These are phyloP conservation scores for Kalaharituber pfeilii DNA, from an alignment of 2,329 filamentous ascomycete species.

Conservation along the genomic window DNA sequence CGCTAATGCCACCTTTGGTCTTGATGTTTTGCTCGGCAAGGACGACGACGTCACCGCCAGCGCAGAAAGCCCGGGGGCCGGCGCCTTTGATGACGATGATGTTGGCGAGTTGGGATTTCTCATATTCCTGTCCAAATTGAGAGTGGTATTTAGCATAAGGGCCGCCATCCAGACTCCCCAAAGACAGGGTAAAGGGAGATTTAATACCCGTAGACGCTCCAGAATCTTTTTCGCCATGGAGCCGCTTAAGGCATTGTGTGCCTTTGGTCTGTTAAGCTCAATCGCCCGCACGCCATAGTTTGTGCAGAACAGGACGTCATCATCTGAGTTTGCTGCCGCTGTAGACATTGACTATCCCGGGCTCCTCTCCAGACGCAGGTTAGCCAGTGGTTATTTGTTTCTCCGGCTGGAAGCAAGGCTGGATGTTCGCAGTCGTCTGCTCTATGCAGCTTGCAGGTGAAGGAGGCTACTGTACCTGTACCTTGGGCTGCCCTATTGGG, in stretches of 20 bases:
- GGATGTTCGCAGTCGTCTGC: too few species aligned
- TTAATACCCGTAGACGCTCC: slow-evolving; percentile 50
- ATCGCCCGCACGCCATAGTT: slow-evolving; percentile 79
- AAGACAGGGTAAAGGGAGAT: background rate
- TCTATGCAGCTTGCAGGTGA: too few species aligned
- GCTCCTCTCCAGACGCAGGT: background rate
- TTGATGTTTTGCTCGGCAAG: slow-evolving; percentile 41
- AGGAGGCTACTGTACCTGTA: too few species aligned
- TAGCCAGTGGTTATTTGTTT: too few species aligned
- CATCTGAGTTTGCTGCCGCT: background rate
- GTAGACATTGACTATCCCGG: background rate
- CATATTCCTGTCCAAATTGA: slow-evolving; percentile 48
- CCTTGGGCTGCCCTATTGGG: background rate
- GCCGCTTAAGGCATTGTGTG: slow-evolving; percentile 79
- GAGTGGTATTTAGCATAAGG: background rate
- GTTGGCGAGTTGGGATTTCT: slow-evolving; percentile 85
- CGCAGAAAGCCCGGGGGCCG: slow-evolving; percentile 72
- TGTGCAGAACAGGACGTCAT: slow-evolving; percentile 86
- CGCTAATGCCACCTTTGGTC: slow-evolving; percentile 27
- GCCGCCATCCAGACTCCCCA: background rate
- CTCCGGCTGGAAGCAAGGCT: too few species aligned
- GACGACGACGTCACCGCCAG: slow-evolving; percentile 73
- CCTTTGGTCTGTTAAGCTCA: slow-evolving; percentile 81
- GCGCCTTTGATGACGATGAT: slow-evolving; percentile 82
- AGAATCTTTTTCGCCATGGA: slow-evolving; percentile 95